Evolutionary conservation across 2,329 filamentous ascomycete genomes (phyloP), one percentile per base, ranked within the genome.

Genomic region (Stemphylium vesicarium): DNA sequence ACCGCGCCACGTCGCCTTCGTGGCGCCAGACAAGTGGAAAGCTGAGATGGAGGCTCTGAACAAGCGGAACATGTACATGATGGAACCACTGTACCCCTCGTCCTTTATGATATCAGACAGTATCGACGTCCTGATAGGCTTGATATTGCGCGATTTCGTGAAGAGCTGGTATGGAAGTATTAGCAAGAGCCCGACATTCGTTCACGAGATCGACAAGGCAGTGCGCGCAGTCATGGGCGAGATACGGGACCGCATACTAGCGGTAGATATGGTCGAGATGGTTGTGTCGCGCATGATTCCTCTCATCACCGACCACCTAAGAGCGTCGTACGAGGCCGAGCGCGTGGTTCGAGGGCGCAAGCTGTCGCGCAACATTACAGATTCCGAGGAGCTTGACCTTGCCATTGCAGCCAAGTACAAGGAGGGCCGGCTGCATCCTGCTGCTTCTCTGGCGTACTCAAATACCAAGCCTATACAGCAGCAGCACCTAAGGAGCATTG

Each of bases 341-440:
- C 85, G 89, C 53, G 84, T 87, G 8, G 91, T 99, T 10, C 85
- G 94, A 49, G 96, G 96, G 11, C 90, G 88, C 72, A 91, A 96
- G 75, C 80, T 98, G 52, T 95, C 92, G 65, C 87, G 91, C 47
- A 92, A 89, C 62, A 88, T 99, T 50, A 98, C 96, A 2, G 95
- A 99, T 77, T 96, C 93, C 0, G 94, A 97, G 71, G 95, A 99
- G 81, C 81, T 99, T 66, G 93, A 98, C 75, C 81, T 96, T 63
- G 95, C 95, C 1, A 96, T 99, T 75, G 95, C 95, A n/a, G 88
- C 86, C 36, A 97, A 96, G 76, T 99, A 95, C 76, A 88, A 85
- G 50, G 89, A 96, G 73, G 94, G 94, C 22, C 91, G 89, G 60
- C 80, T 99, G 54, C 96, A 99, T 72, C 84, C 91, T 4, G 95